Base-by-base conservation (phyloP, 768 basidiomycete species). In the Epithele typhae region DNA sequence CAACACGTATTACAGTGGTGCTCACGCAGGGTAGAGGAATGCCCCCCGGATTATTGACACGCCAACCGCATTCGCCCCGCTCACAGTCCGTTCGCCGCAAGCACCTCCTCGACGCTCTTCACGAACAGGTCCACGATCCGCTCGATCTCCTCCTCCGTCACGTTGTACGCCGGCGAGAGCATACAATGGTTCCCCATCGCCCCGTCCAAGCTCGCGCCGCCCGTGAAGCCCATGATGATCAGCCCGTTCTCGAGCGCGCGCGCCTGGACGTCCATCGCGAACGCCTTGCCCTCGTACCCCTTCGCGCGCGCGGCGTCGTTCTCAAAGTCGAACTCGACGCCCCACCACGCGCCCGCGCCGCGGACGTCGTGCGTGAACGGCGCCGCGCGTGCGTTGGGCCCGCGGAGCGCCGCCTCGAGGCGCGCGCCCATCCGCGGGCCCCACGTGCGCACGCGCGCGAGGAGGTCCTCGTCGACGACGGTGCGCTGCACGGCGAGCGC, bases 261-360 rank as follows among this genome's bases (percentile, higher is more conserved):
- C 23, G 79, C 84, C 63, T 91, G 90, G 14, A 87, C 75, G 18
- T 78, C 69, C 65, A 82, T 78, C 15, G 80, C 87, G 56, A 92
- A 87, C 27, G 64, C 61, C 39, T 74, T 50, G 3, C 72, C 75
- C 53, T 72, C 71, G 48, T 24, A 25, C 23, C 41, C 25, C 40
- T 37, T 48, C 25, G 10, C 18, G 7, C 63, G 48, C 9, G 69
- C 73, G 45, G 72, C 68, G 11, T 64, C 59, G 14, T 60, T 62
- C 4, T 72, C 71, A 52, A 87, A 81, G 55, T 91, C 87, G 52
- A 90, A 92, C 60, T 93, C 91, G 44, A 93, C 67, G 19, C 72
- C 84, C 85, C 86, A 92, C 68, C 92, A 90, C 23, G 81, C 76
- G 25, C 92, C 92, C 17, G 80, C 79, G 9, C 92, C 92, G 23